Evolutionary conservation across 345 rosid species (phyloP), one percentile per base, ranked within the genome.

Genomic region (Gossypium rotundifolium): DNA sequence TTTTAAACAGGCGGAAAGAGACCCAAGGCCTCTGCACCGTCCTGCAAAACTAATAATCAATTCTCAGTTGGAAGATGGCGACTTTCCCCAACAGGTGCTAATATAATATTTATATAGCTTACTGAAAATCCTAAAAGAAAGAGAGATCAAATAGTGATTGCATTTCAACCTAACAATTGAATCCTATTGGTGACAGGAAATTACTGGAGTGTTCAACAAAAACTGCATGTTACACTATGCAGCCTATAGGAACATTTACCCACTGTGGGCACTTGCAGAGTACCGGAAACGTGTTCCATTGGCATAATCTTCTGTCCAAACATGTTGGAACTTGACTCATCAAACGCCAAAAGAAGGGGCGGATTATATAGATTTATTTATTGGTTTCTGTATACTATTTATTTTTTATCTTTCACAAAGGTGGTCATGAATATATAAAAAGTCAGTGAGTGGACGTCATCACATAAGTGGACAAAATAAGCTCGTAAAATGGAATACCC

Each of bases 131-230:
- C 4, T 49, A 48, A 29, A 22, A 3, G 63, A 59, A 59, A 59
- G 2, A 59, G 6, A 59, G 17, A 58, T 5, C 7, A 22, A 29
- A 25, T 5, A 13, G 44, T 7, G 4, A 29, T 16, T 8, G 10
- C 62, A 22, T 58, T 3, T 63, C 17, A 33, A 33, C 3, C 13
- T 70, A 29, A 70, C 23, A 4, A 23, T 52, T 25, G 44, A 23
- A 27, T 29, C 23, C 53, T 25, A 25, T 25, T 68, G 0, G 3
- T 25, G 6, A 58, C 49, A 89, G 94, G 92, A 91, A 79, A 80
- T 91, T 74, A 89, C 89, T 44, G 91, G 97, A 25, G 94, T 89
- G 18, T 89, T 89, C 81, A 87, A 81, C 88, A 87, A 84, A 84
- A 91, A 89, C 82, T 87, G 97, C 79, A 87, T 91, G 91, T 78